phyloP scores from a whole-genome alignment of 139 green algal species.

The Chlorella sp. region DNA sequence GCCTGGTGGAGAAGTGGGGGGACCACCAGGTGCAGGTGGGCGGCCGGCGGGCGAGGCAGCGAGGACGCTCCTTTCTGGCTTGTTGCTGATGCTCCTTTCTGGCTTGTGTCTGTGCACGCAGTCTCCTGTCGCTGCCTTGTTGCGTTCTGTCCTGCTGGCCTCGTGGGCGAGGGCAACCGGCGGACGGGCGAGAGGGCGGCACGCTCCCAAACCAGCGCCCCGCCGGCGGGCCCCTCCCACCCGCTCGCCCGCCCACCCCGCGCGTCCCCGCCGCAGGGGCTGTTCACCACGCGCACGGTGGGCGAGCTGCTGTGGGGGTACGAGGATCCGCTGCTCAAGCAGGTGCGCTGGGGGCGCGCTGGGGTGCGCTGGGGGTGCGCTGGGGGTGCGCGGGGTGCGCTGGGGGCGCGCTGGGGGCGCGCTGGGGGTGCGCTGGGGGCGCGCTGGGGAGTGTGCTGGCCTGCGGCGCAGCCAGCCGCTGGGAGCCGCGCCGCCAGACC shows the following conservation, averaged over 20 bases:
- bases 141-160: too few relatives aligned
- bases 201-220: too few relatives aligned
- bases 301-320: conserved; percentile 56
- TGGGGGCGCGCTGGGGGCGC: not conserved
- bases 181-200: too few relatives aligned
- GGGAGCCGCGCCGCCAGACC: not conserved
- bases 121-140: too few relatives aligned
- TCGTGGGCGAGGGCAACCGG: too few relatives aligned
- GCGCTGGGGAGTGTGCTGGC: not conserved
- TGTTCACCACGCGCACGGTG: conserved; percentile 45
- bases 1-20: conserved; percentile 29
- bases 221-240: too few relatives aligned
- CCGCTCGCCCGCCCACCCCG: too few relatives aligned
- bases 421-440: not conserved
- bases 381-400: not conserved
- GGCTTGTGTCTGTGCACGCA: too few relatives aligned
- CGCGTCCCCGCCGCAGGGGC: too few relatives aligned
- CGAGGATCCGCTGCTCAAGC: conserved; percentile 41
- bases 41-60: too few relatives aligned
- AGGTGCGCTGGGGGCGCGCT: not conserved
- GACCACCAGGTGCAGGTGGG: conserved; percentile 25
- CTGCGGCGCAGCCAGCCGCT: not conserved
- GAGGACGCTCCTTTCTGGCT: too few relatives aligned
- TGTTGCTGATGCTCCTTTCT: too few relatives aligned
- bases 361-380: not conserved